phyloP scores from a whole-genome alignment of 805 yeast genomes.

The Candida boleticola region DNA sequence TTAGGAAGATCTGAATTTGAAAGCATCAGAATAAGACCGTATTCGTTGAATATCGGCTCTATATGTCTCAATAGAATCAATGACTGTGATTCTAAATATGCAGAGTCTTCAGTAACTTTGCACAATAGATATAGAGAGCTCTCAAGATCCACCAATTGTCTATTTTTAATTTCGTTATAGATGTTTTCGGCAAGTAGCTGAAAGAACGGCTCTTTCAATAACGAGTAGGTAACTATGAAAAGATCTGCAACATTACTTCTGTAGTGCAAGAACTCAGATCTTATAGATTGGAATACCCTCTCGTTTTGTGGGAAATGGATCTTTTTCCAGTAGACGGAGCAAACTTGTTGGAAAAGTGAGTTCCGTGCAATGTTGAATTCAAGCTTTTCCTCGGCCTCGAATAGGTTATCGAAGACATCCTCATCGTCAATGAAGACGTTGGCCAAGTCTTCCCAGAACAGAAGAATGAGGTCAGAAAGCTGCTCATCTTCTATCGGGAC shows the following conservation, averaged over 20 bases:
- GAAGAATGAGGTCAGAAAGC: conserved; percentile 49
- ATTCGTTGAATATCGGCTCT: conserved; percentile 18
- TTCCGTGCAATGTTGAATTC: conserved; percentile 28
- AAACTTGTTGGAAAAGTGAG: conserved; percentile 48
- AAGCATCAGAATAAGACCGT: conserved; percentile 19
- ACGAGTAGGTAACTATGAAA: conserved; percentile 66
- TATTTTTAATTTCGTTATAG: conserved; percentile 11
- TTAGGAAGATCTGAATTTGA: conserved; percentile 3
- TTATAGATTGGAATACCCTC: conserved; percentile 24
- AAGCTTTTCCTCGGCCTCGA: conserved; percentile 12
- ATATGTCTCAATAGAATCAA: conserved; percentile 23
- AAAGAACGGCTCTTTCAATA: conserved; percentile 55
- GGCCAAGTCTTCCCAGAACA: conserved; percentile 68
- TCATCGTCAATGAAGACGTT: conserved; percentile 54
- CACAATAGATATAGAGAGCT: conserved; percentile 58
- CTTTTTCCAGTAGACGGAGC: conserved; percentile 68
- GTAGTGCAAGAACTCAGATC: conserved; percentile 62
- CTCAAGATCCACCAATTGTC: conserved; percentile 47
- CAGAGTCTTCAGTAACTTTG: conserved; percentile 53
- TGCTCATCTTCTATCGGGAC: conserved; percentile 59
- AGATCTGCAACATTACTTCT: conserved; percentile 77
- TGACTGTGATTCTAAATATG: conserved; percentile 30
- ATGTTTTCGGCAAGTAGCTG: conserved; percentile 40
- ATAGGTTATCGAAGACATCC: conserved; percentile 19
- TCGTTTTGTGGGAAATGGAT: conserved; percentile 45